phyloP scores from a whole-genome alignment of 768 basidiomycete genomes.

The Boletus tomentosulus region DNA sequence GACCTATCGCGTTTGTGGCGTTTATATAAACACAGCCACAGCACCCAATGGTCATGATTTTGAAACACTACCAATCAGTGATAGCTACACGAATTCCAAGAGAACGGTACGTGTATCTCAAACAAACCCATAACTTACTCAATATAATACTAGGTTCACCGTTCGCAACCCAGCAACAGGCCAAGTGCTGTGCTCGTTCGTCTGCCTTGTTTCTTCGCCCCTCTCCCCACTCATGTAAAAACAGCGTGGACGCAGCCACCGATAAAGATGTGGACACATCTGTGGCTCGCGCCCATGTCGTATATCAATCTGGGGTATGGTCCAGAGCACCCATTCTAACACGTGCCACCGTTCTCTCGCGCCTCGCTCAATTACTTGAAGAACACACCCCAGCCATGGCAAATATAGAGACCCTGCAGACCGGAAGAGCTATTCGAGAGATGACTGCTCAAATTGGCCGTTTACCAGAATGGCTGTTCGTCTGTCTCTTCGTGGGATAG shows the following conservation, averaged over 20 bases:
- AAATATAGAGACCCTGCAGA: slow-evolving; percentile 66
- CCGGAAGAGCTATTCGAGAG: slow-evolving; percentile 77
- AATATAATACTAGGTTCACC: slow-evolving; percentile 37
- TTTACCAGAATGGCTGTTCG: slow-evolving; percentile 85
- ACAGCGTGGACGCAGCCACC: slow-evolving; percentile 54
- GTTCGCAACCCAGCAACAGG: slow-evolving; percentile 71
- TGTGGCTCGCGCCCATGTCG: slow-evolving; percentile 51
- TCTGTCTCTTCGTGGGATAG: slow-evolving; percentile 5
- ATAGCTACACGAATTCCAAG: neutral
- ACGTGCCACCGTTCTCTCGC: slow-evolving; percentile 63
- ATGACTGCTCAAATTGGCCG: slow-evolving; percentile 76
- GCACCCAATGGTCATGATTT: slow-evolving; percentile 1
- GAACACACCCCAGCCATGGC: slow-evolving; percentile 56
- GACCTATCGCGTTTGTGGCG: slow-evolving; percentile 26
- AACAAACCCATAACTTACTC: neutral
- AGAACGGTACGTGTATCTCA: slow-evolving; percentile 3
- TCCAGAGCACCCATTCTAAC: slow-evolving; percentile 53
- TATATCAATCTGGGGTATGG: slow-evolving; percentile 69
- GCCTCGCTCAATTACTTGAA: slow-evolving; percentile 61
- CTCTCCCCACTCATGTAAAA: neutral
- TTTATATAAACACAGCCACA: slow-evolving; percentile 17
- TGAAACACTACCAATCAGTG: slow-evolving; percentile 8
- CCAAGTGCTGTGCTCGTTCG: slow-evolving; percentile 53
- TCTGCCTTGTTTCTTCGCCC: slow-evolving; percentile 5
- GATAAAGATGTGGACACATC: slow-evolving; percentile 47